Percentiles rank a stretch among this genome's conserved stretches.
phyloP scores from a whole-genome alignment of 1,284 basidiomycete genomes.

The Coriolopsis trogii region DNA sequence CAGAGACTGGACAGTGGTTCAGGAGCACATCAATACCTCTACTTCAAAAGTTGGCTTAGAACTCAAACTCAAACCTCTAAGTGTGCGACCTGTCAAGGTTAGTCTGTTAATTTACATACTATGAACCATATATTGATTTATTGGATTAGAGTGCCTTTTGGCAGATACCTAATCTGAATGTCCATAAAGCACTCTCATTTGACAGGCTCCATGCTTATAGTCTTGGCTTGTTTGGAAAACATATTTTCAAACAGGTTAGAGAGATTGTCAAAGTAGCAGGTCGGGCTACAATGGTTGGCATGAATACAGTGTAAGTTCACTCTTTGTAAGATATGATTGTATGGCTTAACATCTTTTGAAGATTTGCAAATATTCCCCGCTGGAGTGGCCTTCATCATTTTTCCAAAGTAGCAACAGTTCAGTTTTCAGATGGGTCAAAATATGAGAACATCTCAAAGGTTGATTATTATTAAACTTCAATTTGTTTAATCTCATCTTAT shows the following conservation, averaged over 20 bases:
- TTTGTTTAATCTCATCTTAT: background rate
- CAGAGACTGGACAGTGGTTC: background rate
- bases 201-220: conserved; percentile 41
- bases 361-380: conserved; percentile 27
- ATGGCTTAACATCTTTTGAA: conserved; percentile 26
- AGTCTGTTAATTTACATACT: conserved; percentile 9
- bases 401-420: conserved; percentile 28
- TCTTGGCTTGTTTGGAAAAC: conserved; percentile 36
- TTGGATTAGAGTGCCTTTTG: background rate
- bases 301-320: background rate
- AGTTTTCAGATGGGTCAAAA: conserved; percentile 42
- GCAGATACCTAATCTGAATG: conserved; percentile 21
- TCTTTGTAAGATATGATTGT: background rate
- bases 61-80: conserved; percentile 27
- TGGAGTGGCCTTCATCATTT: conserved; percentile 44
- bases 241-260: conserved; percentile 22
- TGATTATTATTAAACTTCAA: background rate
- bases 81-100: conserved; percentile 37
- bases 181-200: conserved; percentile 36
- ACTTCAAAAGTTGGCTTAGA: conserved; percentile 3
- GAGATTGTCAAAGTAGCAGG: background rate
- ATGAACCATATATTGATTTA: background rate
- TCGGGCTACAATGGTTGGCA: background rate
- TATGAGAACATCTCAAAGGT: conserved; percentile 44
- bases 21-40: background rate